These are phyloP conservation scores for Trypethelium eluteriae DNA, from an alignment of 495 filamentous ascomycete genomes.

Conservation along the genomic window DNA sequence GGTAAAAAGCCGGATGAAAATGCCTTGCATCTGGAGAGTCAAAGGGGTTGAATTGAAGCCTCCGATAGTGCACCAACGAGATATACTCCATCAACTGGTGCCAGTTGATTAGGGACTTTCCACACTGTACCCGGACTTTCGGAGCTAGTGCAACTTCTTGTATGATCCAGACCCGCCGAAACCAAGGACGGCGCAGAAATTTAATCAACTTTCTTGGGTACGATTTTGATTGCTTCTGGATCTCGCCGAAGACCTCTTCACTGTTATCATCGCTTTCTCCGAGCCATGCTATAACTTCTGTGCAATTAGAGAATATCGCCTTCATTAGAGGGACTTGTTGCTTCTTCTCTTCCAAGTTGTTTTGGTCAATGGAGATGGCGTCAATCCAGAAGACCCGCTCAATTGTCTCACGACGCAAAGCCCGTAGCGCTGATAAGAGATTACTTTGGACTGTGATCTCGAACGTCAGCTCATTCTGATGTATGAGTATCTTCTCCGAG, in stretches of 20 bases:
- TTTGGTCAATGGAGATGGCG: constrained; percentile 38
- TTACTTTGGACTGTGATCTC: not conserved
- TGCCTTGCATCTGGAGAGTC: not conserved
- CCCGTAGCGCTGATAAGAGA: not conserved
- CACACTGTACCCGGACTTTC: not conserved
- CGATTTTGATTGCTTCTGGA: not conserved
- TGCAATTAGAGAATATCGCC: constrained; percentile 24
- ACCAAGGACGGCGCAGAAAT: constrained; percentile 5
- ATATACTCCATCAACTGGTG: not conserved
- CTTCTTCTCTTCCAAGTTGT: constrained; percentile 27
- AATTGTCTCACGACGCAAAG: not conserved
- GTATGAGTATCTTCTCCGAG: not conserved
- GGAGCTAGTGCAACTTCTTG: constrained; percentile 12
- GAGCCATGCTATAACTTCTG: constrained; percentile 16
- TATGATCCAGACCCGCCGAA: constrained; percentile 16
- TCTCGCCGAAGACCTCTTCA: not conserved
- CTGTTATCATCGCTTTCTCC: constrained; percentile 12
- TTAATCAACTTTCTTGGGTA: not conserved
- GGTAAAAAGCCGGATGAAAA: not conserved
- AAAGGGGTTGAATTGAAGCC: not conserved
- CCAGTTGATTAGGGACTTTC: not conserved
- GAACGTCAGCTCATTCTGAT: not conserved
- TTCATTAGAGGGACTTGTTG: constrained; percentile 32
- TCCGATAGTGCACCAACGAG: not conserved
- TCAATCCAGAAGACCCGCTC: constrained; percentile 31